Conservation (phyloP, 108 stramenopile species). For the Fistulifera pelliculosa region DNA sequence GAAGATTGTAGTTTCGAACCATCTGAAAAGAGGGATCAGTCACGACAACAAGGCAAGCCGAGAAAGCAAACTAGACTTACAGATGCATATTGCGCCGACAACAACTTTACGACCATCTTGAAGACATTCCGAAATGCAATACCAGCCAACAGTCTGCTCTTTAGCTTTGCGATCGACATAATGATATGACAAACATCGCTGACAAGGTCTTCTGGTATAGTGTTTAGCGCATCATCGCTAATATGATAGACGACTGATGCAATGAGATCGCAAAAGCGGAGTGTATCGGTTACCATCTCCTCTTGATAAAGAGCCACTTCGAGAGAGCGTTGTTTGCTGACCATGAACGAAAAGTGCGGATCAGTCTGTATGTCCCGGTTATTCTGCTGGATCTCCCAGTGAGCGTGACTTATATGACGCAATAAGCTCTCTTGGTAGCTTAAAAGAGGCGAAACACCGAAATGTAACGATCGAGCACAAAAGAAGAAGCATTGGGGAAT, state of each 20-base stretch:
- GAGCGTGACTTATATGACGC: slow-evolving; percentile 45
- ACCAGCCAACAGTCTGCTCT: slow-evolving; percentile 46
- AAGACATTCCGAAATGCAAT: slow-evolving; percentile 60
- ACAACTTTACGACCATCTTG: slow-evolving; percentile 54
- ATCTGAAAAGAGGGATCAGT: slow-evolving; percentile 22
- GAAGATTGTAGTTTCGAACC: slow-evolving; percentile 86
- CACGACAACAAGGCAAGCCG: no score
- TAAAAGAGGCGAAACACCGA: slow-evolving; percentile 53
- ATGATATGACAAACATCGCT: slow-evolving; percentile 66
- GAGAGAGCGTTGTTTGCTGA: slow-evolving; percentile 41
- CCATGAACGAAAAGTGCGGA: slow-evolving; percentile 47
- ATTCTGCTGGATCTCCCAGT: slow-evolving; percentile 48
- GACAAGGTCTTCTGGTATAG: slow-evolving; percentile 80
- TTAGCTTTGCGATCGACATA: slow-evolving; percentile 45
- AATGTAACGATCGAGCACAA: slow-evolving; percentile 56
- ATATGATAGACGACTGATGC: slow-evolving; percentile 49
- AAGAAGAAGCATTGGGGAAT: slow-evolving; percentile 81
- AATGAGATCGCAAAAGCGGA: slow-evolving; percentile 57
- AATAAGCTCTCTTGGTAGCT: slow-evolving; percentile 41
- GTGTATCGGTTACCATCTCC: slow-evolving; percentile 51
- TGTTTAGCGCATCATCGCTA: slow-evolving; percentile 35
- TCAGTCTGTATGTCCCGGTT: slow-evolving; percentile 45
- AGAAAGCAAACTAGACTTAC: slow-evolving; percentile 22
- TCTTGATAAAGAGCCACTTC: slow-evolving; percentile 66
- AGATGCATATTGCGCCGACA: slow-evolving; percentile 55